Evolutionary conservation across 768 basidiomycete genomes (phyloP).

Genomic region (Calocybe gangraenosa): DNA sequence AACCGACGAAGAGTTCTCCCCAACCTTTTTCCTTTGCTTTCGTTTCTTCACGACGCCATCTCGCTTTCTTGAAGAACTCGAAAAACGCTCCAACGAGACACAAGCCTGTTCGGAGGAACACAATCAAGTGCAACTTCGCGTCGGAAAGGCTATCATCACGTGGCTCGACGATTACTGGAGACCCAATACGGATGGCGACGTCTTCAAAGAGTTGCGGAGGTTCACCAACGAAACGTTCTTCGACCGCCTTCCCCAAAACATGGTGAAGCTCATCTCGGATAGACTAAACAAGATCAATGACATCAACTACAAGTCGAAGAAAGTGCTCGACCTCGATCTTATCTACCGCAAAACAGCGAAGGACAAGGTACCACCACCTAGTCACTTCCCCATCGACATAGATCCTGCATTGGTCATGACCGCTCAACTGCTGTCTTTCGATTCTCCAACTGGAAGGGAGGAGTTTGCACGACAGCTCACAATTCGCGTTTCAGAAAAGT

Average conservation of each 20-base stretch:
- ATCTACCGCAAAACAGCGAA: conserved; percentile 7
- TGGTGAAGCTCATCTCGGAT: conserved; percentile 25
- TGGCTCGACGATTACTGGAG: conserved; percentile 76
- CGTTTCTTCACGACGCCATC: conserved; percentile 57
- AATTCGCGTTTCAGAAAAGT: conserved; percentile 29
- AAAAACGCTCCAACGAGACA: conserved; percentile 46
- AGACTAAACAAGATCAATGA: no score
- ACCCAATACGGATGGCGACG: conserved; percentile 41
- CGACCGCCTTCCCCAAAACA: conserved; percentile 22
- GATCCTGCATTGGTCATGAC: conserved; percentile 21
- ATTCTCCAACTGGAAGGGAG: conserved; percentile 30
- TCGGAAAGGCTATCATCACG: conserved; percentile 56
- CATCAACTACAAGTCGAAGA: conserved; percentile 11
- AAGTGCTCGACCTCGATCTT: conserved; percentile 11
- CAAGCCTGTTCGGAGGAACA: conserved; percentile 36
- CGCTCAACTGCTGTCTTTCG: conserved; percentile 27
- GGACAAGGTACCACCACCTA: neutral
- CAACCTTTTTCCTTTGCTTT: conserved; percentile 68
- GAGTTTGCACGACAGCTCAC: conserved; percentile 47
- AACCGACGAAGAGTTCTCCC: conserved; percentile 37
- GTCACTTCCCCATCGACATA: conserved; percentile 10
- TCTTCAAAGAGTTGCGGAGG: conserved; percentile 25
- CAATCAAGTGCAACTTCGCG: conserved; percentile 49
- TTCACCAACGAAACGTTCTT: conserved; percentile 22
- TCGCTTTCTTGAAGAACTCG: conserved; percentile 34